A percentile compares a stretch with the other conserved stretches of the same genome.
phyloP scores from a whole-genome alignment of 306 rosid species.

The Ormosia emarginata region DNA sequence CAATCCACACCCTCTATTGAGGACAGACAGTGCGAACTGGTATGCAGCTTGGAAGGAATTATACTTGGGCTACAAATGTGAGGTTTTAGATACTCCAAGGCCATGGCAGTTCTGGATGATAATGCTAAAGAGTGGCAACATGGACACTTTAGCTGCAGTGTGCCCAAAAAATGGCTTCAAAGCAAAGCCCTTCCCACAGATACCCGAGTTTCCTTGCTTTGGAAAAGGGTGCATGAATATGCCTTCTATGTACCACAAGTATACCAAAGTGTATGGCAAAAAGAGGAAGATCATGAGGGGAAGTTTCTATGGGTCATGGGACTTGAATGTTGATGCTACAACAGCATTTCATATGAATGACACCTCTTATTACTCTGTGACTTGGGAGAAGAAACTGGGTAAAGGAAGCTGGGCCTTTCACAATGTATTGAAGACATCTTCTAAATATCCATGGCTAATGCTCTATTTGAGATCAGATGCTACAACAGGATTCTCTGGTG shows the following conservation, averaged over 20 bases:
- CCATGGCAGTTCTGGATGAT: constrained; percentile 73
- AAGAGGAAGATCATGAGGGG: constrained; percentile 23
- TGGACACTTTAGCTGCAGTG: constrained; percentile 49
- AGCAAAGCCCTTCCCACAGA: constrained; percentile 35
- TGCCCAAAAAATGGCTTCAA: constrained; percentile 57
- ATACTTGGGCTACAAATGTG: constrained; percentile 44
- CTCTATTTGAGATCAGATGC: constrained; percentile 67
- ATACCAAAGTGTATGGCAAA: constrained; percentile 30
- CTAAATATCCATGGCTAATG: constrained; percentile 65
- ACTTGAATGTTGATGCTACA: constrained; percentile 27
- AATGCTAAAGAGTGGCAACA: constrained; percentile 65
- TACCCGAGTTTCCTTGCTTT: constrained; percentile 48
- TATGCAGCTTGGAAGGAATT: constrained; percentile 44
- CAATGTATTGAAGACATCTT: constrained; percentile 51
- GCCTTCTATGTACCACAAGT: constrained; percentile 45
- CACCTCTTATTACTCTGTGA: constrained; percentile 49
- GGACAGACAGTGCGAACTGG: neutral
- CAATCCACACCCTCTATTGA: neutral
- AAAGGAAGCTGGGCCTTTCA: constrained; percentile 56
- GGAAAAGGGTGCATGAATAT: constrained; percentile 63
- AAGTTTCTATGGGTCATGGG: constrained; percentile 58
- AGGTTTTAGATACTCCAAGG: constrained; percentile 40
- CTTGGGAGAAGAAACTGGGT: constrained; percentile 47
- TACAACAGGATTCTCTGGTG: constrained; percentile 47
- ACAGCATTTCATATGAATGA: constrained; percentile 17